A percentile compares a stretch with the other conserved stretches of the same genome.
These are phyloP conservation scores for Polygonum aviculare DNA, from an alignment of 148 eudicot species.

Conservation along the genomic window DNA sequence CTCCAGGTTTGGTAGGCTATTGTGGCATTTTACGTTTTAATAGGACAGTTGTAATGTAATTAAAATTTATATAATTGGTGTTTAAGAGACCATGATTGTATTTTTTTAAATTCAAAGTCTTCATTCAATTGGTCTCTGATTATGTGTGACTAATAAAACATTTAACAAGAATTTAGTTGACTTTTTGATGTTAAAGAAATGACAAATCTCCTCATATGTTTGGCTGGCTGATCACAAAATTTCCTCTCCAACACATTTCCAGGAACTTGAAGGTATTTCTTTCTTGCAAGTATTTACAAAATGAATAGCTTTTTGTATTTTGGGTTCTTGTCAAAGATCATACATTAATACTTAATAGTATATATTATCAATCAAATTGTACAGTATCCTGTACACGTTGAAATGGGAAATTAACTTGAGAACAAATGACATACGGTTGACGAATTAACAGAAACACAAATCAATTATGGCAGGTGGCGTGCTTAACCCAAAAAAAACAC, in stretches of 20 bases:
- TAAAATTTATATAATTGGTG: not conserved
- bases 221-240: not conserved
- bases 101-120: not conserved
- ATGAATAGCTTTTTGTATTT: not conserved
- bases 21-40: not conserved
- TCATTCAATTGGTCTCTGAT: not conserved
- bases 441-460: not conserved
- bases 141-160: not conserved
- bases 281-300: slow-evolving; percentile 3
- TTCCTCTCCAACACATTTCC: not conserved
- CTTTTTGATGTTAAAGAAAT: not conserved
- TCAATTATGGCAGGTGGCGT: slow-evolving; percentile 2
- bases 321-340: not conserved
- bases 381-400: not conserved
- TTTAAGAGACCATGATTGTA: not conserved
- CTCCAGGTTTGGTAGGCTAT: not conserved
- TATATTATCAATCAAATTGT: not conserved
- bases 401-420: not conserved
- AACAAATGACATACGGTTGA: not conserved
- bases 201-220: not conserved
- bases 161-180: not conserved
- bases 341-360: not conserved
- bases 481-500: slow-evolving; percentile 1
- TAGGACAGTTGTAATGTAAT: not conserved
- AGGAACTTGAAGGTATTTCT: not conserved